phyloP scores from a whole-genome alignment of 129 eudicot species.

The Deinandra increscens region DNA sequence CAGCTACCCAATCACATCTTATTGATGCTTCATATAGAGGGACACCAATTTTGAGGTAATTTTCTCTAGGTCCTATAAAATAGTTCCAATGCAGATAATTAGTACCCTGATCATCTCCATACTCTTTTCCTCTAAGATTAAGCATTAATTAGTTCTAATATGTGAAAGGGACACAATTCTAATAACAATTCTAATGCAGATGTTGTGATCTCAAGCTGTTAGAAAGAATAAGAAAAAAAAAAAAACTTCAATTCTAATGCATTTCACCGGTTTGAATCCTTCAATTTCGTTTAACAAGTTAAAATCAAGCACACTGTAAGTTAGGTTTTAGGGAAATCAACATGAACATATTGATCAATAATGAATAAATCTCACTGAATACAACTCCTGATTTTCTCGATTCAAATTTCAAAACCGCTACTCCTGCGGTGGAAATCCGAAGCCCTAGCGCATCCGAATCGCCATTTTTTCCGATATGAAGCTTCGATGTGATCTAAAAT shows the following conservation, averaged over 20 bases:
- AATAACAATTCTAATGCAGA: no score
- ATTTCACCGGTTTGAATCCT: not conserved
- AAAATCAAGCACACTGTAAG: not conserved
- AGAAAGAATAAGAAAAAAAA: no score
- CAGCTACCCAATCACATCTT: conserved; percentile 40
- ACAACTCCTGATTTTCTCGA: not conserved
- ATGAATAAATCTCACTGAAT: not conserved
- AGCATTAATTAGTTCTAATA: no score
- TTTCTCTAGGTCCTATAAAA: conserved; percentile 1
- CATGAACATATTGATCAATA: not conserved
- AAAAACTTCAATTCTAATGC: not conserved
- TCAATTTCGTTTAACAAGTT: not conserved
- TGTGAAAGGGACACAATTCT: no score
- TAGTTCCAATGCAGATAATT: not conserved
- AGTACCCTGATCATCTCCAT: not conserved
- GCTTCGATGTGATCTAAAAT: no score
- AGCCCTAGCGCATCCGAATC: not conserved
- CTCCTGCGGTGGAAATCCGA: not conserved
- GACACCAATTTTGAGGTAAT: conserved; percentile 19
- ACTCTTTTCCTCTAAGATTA: not conserved
- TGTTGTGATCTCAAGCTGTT: no score
- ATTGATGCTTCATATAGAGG: conserved; percentile 37
- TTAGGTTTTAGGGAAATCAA: not conserved
- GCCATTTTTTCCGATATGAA: not conserved
- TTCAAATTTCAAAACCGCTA: not conserved